phyloP scores from a whole-genome alignment of 2,329 filamentous ascomycete genomes.

The Didymella glomerata region DNA sequence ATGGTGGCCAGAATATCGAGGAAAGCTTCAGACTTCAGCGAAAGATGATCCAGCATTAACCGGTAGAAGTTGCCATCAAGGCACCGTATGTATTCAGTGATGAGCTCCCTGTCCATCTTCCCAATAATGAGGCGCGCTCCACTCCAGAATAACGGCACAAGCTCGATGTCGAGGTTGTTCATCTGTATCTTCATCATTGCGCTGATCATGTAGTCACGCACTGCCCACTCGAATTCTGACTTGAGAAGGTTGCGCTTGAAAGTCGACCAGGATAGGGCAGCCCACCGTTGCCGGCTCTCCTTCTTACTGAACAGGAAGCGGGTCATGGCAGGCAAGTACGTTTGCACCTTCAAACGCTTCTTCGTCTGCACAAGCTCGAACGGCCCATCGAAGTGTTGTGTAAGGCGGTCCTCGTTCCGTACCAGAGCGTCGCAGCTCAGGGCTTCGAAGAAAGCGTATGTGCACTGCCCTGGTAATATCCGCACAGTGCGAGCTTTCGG shows the following conservation, averaged over 20 bases:
- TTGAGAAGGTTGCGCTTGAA: conserved; percentile 70
- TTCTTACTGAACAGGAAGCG: conserved; percentile 83
- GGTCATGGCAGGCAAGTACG: conserved; percentile 82
- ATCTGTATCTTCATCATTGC: conserved; percentile 70
- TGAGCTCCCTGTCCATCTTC: conserved; percentile 74
- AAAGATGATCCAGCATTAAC: conserved; percentile 70
- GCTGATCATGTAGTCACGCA: conserved; percentile 74
- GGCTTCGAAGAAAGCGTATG: conserved; percentile 86
- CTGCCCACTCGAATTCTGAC: conserved; percentile 86
- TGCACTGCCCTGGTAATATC: conserved; percentile 65
- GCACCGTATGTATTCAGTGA: conserved; percentile 79
- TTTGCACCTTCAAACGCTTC: conserved; percentile 77
- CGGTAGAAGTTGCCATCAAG: conserved; percentile 75
- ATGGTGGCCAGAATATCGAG: conserved; percentile 75
- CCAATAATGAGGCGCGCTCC: conserved; percentile 78
- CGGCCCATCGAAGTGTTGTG: conserved; percentile 77
- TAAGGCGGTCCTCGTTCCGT: conserved; percentile 61
- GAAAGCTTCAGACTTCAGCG: conserved; percentile 62
- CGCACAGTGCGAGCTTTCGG: conserved; percentile 60
- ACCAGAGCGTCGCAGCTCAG: conserved; percentile 85
- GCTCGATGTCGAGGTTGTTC: conserved; percentile 59
- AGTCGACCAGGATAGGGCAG: conserved; percentile 71
- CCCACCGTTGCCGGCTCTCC: conserved; percentile 70
- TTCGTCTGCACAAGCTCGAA: conserved; percentile 83
- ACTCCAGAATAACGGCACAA: conserved; percentile 80